Evolutionary conservation across 192 early-diverging fungal species (phyloP).

Genomic region (Coemansia sp.): DNA sequence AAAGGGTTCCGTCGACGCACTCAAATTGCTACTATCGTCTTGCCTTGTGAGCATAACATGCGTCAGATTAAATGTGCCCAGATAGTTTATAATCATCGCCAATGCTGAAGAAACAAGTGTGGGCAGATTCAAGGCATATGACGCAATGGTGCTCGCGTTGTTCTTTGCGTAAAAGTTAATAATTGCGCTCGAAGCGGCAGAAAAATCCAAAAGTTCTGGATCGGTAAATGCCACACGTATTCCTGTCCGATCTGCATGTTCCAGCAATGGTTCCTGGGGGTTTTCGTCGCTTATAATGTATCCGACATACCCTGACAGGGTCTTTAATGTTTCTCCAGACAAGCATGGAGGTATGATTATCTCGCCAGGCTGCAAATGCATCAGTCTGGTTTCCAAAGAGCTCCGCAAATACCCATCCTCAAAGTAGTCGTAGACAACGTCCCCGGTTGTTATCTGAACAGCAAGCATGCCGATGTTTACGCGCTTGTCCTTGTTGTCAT

Average conservation of each 20-base stretch:
- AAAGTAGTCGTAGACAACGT: constrained; percentile 62
- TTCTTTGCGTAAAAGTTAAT: constrained; percentile 27
- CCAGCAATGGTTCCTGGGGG: constrained; percentile 25
- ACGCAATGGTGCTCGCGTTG: constrained; percentile 19
- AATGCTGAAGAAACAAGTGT: constrained; percentile 14
- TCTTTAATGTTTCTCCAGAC: constrained; percentile 18
- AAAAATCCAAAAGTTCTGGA: neutral
- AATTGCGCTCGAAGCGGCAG: constrained; percentile 14
- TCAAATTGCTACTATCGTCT: constrained; percentile 41
- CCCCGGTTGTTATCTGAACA: constrained; percentile 84
- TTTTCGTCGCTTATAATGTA: constrained; percentile 52
- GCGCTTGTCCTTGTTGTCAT: constrained; percentile 13
- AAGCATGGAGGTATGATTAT: constrained; percentile 19
- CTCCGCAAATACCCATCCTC: constrained; percentile 32
- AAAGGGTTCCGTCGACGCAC: constrained; percentile 66
- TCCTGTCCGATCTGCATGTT: constrained; percentile 61
- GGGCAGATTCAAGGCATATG: constrained; percentile 35
- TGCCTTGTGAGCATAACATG: constrained; percentile 44
- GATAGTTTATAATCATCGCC: constrained; percentile 52
- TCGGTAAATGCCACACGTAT: constrained; percentile 34
- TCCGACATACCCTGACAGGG: constrained; percentile 40
- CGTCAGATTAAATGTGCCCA: constrained; percentile 43
- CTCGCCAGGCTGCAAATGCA: constrained; percentile 40
- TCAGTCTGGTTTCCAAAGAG: constrained; percentile 42
- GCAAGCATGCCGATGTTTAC: constrained; percentile 75